Evolutionary conservation across 805 yeast species (phyloP), one percentile per base, ranked within the genome.

Genomic region (Barnettozyma vustinii): DNA sequence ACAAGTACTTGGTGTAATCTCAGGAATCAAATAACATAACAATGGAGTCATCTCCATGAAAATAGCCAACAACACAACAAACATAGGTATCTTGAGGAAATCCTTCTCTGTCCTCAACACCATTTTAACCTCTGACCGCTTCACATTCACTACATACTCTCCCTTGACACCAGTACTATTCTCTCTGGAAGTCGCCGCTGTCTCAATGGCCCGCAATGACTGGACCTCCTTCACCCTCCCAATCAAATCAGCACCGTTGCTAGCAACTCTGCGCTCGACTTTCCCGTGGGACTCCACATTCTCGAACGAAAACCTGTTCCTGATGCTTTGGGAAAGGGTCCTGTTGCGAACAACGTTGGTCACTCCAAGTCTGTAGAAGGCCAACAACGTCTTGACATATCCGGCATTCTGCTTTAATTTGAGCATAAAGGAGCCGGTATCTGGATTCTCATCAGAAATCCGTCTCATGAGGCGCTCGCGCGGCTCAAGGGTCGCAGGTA

Each of bases 341-440:
- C 68, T 56, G 51, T 80, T 79, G 1, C 62, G 52, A 79, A 83
- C 81, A 1, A 83, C 76, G 53, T 76, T 77, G 19, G 67, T 62
- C 2, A 84, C 69, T 1, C 92, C 91, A 2, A 67, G 61, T 51
- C 76, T 75, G 66, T 84, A 84, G 60, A 83, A 81, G 6, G 61
- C 61, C 37, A 82, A 56, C 40, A 80, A 54, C 2, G 66, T 53
- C 56, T 75, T 74, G 6, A 76, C 80, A 53, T 74, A 73, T 1
- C 71, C 65, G 20, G 64, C 58, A 56, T 70, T 70, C 54, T 78
- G 79, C 46, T 68, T 71, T 25, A 59, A 53, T 54, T 43, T 62
- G 37, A 43, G 56, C 42, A 39, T 46, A 46, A 46, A 53, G 46
- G 48, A 41, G 4, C 51, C 42, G 20, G n/a, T 51, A 46, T 52